Evolutionary conservation across 371 early-diverging fungal genomes (phyloP), one percentile per base, ranked within the genome.

Genomic region (Zopfochytrium polystomum): DNA sequence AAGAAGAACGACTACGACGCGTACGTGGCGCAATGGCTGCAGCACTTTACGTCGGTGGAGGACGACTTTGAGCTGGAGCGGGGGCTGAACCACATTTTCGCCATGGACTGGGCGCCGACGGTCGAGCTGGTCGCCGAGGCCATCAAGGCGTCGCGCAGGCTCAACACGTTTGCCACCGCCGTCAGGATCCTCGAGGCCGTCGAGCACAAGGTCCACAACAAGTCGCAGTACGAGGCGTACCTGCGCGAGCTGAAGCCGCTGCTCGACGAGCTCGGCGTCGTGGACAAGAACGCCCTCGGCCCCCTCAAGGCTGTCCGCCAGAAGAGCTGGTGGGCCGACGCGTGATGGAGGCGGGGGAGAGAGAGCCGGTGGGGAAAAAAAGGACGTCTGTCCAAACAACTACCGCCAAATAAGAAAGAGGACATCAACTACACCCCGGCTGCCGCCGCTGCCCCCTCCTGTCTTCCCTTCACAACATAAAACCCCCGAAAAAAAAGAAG

Each of bases 31-130:
- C 66, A 74, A 52, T 80, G 80, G 80, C 62, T 57, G 50, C 2
- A 26, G 25, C 80, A 80, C 82, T 96, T 96, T 75, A 86, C 90
- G 64, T 84, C 84, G 66, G 89, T 87, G 52, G 92, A 92, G 62
- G 96, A 96, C 80, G 85, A 90, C 68, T 95, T 93, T 72, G 97
- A 97, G 81, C 84, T 97, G 50, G 93, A 94, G 82, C 87, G 95
- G 67, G 94, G 95, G 46, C 83, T 97, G 69, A 95, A 95, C 88
- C 93, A 95, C 78, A 88, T 90, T 73, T 96, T 95, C 69, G 88
- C 92, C 52, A 52, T 57, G 91, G 93, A 95, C 83, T 84, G 93
- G 72, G 95, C 95, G 18, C 96, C 95, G 50, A 79, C 92, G 33
- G 83, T 90, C 65, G 83, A 87, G 47, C 90, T 95, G 35, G 80